Base-by-base conservation (phyloP, 2,329 filamentous ascomycete species). In the Trichoderma sp. region DNA sequence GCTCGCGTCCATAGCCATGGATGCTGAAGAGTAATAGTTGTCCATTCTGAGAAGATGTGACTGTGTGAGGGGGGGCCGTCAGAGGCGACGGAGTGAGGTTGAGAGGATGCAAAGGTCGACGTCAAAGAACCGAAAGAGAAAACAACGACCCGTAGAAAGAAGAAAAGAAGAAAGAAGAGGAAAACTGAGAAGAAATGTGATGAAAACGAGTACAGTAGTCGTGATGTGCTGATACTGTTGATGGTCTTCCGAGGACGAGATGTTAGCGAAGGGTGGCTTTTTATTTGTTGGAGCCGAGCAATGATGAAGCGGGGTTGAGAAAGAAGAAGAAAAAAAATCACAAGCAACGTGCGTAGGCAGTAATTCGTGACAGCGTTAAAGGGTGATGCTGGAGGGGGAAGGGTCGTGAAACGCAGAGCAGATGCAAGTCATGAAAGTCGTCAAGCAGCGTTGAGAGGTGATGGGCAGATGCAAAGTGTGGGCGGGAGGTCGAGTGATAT, bases 1-100 rank as follows among this genome's bases (percentile, higher is more conserved):
- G 71, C 79, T 82, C 73, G 87, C 87, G 80, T 89, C 86, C 79
- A 89, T 84, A 65, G 84, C 84, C 78, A 88, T 79, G 75, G 84
- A 82, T 74, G 83, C 81, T 77, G 83, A 80, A 79, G 84, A 83
- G 81, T 86, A 89, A 77, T 82, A 87, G 73, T 83, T 79, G 78
- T 85, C 62, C 71, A 73, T 73, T 65, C 32, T 64, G 32, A 57
- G 34, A 43, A 61, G 28, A 12, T 26, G 66, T 68, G 71, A 53
- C 21, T 24, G 21, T 18, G 58, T 65, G 58, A 43, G 58, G 30
- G 58, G 28, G 18, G 32, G 34, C 57, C 62, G 63, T 58, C 11
- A 67, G 51, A 8, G 62, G 63, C 61, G 60, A 67, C 47, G 26
- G 30, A n/a, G 53, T 71, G 58, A 63, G 62, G 26, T n/a, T 57